Percentiles rank a stretch among this genome's conserved stretches.
phyloP scores from a whole-genome alignment of 2,329 filamentous ascomycete genomes.

The Trichophyton rubrum region DNA sequence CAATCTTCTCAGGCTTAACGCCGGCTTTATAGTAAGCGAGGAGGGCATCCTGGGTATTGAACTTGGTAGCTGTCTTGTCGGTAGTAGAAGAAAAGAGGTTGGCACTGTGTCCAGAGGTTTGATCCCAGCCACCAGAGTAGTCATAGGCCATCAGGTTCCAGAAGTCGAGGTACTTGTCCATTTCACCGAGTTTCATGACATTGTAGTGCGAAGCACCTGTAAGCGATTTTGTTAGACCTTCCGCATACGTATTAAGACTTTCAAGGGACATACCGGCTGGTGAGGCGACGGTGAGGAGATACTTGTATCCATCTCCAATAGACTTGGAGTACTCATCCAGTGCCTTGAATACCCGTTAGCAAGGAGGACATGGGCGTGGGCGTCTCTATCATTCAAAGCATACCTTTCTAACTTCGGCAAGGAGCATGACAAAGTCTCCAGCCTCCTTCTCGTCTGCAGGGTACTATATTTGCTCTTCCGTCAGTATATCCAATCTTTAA shows the following conservation, averaged over 20 bases:
- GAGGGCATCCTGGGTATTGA: conserved; percentile 60
- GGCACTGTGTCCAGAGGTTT: conserved; percentile 59
- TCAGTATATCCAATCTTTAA: neutral
- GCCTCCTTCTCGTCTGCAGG: conserved; percentile 24
- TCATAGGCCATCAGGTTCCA: conserved; percentile 70
- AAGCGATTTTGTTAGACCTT: neutral
- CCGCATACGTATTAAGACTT: neutral
- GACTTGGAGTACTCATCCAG: conserved; percentile 31
- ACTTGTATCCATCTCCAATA: conserved; percentile 29
- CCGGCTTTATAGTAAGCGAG: conserved; percentile 54
- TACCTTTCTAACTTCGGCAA: conserved; percentile 23
- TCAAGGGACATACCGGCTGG: conserved; percentile 26
- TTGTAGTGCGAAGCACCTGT: conserved; percentile 34
- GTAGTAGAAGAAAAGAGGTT: conserved; percentile 54
- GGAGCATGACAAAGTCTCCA: conserved; percentile 24
- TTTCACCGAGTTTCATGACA: conserved; percentile 30
- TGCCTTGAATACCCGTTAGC: conserved; percentile 17
- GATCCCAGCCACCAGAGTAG: conserved; percentile 73
- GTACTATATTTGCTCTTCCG: conserved; percentile 16
- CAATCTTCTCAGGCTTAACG: conserved; percentile 59
- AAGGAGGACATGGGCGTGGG: neutral
- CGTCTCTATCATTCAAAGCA: neutral
- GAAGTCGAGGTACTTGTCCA: conserved; percentile 39
- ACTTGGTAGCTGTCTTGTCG: conserved; percentile 58
- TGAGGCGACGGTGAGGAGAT: conserved; percentile 36